A percentile compares a stretch with the other conserved stretches of the same genome.
These are phyloP conservation scores for Huntiella savannae DNA, from an alignment of 2,329 filamentous ascomycete genomes.

Conservation along the genomic window DNA sequence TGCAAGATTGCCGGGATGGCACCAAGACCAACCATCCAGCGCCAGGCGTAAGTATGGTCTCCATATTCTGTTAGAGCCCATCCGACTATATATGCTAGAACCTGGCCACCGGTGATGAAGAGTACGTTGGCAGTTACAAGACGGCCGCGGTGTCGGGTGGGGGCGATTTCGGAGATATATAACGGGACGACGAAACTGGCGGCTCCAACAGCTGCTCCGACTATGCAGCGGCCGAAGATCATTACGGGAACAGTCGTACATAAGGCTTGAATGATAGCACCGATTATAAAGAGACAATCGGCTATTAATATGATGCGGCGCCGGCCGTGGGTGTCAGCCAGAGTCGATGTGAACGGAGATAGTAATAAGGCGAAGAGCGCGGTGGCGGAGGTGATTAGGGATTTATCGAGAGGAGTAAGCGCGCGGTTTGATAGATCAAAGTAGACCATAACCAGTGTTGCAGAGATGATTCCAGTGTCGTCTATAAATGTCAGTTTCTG, in stretches of 20 bases:
- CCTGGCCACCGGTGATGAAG: conserved; percentile 74
- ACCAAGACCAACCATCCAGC: conserved; percentile 81
- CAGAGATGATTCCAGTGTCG: conserved; percentile 50
- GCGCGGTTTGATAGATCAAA: conserved; percentile 35
- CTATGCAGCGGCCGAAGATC: conserved; percentile 47
- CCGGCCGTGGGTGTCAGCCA: conserved; percentile 43
- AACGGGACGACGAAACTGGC: conserved; percentile 70
- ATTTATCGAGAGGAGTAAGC: conserved; percentile 46
- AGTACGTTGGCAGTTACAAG: conserved; percentile 67
- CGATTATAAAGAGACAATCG: conserved; percentile 47
- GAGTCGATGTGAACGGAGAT: conserved; percentile 43
- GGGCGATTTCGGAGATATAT: conserved; percentile 75
- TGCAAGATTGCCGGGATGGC: conserved; percentile 59
- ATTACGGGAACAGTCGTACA: conserved; percentile 40
- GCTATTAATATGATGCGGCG: conserved; percentile 44
- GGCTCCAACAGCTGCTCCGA: conserved; percentile 54
- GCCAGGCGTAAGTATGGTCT: conserved; percentile 44
- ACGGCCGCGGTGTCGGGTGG: conserved; percentile 54
- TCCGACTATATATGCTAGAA: conserved; percentile 70
- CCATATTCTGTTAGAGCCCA: conserved; percentile 49
- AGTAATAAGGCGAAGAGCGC: conserved; percentile 45
- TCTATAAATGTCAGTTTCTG: conserved; percentile 21
- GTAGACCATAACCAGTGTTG: conserved; percentile 45
- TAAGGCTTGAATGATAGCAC: conserved; percentile 45
- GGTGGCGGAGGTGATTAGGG: conserved; percentile 50